Evolutionary conservation across 2,329 filamentous ascomycete species (phyloP).

Genomic region (Epichloe glyceriae): DNA sequence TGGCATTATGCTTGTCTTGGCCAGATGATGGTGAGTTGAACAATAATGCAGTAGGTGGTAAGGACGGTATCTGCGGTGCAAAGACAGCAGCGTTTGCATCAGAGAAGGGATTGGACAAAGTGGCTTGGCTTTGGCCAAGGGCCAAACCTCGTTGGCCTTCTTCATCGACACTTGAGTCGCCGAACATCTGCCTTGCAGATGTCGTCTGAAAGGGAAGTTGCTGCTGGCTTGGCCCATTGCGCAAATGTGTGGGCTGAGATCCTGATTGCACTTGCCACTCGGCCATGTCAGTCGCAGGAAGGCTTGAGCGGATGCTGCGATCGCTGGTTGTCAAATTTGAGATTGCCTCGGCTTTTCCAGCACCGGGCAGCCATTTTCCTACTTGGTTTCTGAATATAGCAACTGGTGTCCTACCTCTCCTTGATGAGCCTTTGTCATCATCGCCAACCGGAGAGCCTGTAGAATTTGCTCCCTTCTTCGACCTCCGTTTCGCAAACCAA

Average conservation of each 20-base stretch:
- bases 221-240: neutral
- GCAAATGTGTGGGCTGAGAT: neutral
- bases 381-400: neutral
- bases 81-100: slow-evolving; percentile 32
- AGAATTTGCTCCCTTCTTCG: slow-evolving; percentile 9
- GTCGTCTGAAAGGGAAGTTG: neutral
- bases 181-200: neutral
- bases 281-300: neutral
- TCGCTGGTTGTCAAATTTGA: neutral
- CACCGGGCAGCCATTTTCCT: slow-evolving; percentile 11
- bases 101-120: slow-evolving; percentile 29
- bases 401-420: slow-evolving; percentile 10
- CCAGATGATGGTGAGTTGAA: neutral
- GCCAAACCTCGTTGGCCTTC: neutral
- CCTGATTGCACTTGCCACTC: neutral
- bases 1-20: slow-evolving; percentile 2
- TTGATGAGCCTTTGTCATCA: slow-evolving; percentile 12
- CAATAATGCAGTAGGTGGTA: slow-evolving; percentile 1
- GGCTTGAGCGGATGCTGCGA: neutral
- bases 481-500: slow-evolving; percentile 34
- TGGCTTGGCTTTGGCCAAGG: neutral
- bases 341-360: slow-evolving; percentile 13
- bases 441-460: slow-evolving; percentile 11
- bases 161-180: neutral
- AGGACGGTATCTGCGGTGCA: slow-evolving; percentile 1